These are phyloP conservation scores for Drosera spatulata DNA, from an alignment of 179 eudicot species.

Conservation along the genomic window DNA sequence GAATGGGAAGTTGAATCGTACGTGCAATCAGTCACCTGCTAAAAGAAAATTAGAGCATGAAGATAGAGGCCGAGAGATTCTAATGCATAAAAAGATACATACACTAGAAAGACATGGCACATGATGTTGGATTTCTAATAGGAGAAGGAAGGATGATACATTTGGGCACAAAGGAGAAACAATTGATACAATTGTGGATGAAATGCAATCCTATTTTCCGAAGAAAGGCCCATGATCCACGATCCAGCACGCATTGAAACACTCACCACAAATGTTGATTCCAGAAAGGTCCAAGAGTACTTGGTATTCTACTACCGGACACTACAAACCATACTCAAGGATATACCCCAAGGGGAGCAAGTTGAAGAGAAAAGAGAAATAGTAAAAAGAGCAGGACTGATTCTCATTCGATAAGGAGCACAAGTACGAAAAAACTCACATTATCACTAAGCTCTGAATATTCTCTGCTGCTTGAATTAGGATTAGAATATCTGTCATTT, in stretches of 20 bases:
- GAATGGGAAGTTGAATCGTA: constrained; percentile 64
- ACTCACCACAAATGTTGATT: too few species aligned
- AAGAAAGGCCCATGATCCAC: too few species aligned
- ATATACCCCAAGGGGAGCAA: too few species aligned
- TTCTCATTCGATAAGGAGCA: too few species aligned
- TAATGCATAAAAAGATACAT: not conserved
- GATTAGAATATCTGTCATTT: constrained; percentile 22
- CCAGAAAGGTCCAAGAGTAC: too few species aligned
- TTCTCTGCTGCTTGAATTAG: constrained; percentile 23
- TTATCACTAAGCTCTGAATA: constrained; percentile 4
- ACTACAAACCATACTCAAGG: too few species aligned
- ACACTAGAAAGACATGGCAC: not conserved
- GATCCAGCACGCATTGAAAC: too few species aligned
- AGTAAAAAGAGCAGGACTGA: too few species aligned
- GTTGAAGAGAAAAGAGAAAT: too few species aligned
- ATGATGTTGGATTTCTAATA: not conserved
- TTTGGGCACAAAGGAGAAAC: not conserved
- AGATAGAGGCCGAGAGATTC: not conserved
- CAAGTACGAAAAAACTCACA: too few species aligned
- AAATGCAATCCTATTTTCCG: too few species aligned
- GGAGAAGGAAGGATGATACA: not conserved
- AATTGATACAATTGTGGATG: not conserved
- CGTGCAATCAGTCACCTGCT: constrained; percentile 50
- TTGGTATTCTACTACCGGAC: too few species aligned
- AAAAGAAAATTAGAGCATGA: constrained; percentile 14